Evolutionary conservation across 768 basidiomycete species (phyloP), one percentile per base, ranked within the genome.

Genomic region (Lentinula aciculospora): DNA sequence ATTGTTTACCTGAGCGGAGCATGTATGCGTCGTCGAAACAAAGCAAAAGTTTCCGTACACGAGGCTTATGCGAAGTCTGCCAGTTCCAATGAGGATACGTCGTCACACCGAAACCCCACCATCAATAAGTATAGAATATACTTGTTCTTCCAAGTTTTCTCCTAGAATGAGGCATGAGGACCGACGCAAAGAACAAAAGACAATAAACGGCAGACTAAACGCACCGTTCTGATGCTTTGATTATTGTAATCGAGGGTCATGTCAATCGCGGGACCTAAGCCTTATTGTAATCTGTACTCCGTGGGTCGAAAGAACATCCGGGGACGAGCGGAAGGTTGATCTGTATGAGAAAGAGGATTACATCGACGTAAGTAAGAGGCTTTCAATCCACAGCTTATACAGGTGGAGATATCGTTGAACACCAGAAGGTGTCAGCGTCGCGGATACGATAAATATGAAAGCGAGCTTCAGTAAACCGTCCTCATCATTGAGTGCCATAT

Each of bases 1-100:
- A 29, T 48, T 5, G 32, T 50, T 28, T 19, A 50, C 49, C 49
- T 50, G 19, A n/a, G 29, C 19, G 19, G 49, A 50, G 34, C 49
- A 31, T 50, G 29, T 44, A n/a, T 32, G n/a, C 49, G 19, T 23
- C 19, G 19, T 19, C 49, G 19, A 21, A 9, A 34, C 21, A 27
- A 27, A 37, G 53, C 36, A 21, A 54, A 54, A 54, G 53, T 54
- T 42, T 39, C 19, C 37, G n/a, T 13, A 27, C 53, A 54, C 53
- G 53, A 54, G 53, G 53, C 27, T 42, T 50, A 34, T 50, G 7
- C 19, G 49, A 32, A 50, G 27, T 10, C 28, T 13, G 29, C 12
- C 28, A 27, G 49, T 21, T 50, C 47, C 17, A 28, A 48, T 7
- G 25, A 19, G 8, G 47, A 31, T 25, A 31, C 17, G 29, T 29